Conservation (phyloP, 139 green algal species). For the Chlorella vulgaris region DNA sequence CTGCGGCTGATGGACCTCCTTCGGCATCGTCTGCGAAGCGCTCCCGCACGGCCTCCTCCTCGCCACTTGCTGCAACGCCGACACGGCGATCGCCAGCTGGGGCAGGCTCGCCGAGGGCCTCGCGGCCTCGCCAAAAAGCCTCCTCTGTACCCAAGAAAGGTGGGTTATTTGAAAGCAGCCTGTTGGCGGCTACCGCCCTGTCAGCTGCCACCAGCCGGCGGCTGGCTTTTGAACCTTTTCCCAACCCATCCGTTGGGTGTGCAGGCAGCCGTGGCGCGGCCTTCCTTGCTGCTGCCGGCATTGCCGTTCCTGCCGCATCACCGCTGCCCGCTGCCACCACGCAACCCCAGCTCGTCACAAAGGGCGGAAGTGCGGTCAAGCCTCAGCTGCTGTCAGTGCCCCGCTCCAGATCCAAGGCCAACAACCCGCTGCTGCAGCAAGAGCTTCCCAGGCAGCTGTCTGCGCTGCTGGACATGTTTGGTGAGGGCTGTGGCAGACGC, state of each 20-base stretch:
- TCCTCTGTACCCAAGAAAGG: neutral
- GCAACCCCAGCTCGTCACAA: neutral
- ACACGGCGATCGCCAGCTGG: neutral
- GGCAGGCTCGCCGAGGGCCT: neutral
- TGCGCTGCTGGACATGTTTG: constrained; percentile 42
- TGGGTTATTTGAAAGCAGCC: neutral
- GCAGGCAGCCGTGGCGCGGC: constrained; percentile 32
- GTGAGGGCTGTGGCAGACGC: neutral
- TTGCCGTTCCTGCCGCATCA: neutral
- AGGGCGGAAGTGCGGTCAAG: constrained; percentile 3
- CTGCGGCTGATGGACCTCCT: neutral
- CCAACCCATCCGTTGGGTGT: neutral
- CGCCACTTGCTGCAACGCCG: neutral
- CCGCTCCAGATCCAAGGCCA: neutral
- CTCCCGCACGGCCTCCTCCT: neutral
- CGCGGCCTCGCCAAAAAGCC: neutral
- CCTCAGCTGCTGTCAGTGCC: neutral
- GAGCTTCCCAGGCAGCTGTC: constrained; percentile 16
- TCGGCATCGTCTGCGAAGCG: neutral
- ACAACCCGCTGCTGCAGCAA: constrained; percentile 32
- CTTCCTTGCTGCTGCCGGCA: constrained; percentile 20
- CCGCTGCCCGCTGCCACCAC: neutral
- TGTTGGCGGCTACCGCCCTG: neutral
- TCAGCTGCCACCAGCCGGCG: neutral
- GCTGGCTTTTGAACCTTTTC: no score